phyloP scores from a whole-genome alignment of 805 yeast species.

The Spathaspora gorwiae region DNA sequence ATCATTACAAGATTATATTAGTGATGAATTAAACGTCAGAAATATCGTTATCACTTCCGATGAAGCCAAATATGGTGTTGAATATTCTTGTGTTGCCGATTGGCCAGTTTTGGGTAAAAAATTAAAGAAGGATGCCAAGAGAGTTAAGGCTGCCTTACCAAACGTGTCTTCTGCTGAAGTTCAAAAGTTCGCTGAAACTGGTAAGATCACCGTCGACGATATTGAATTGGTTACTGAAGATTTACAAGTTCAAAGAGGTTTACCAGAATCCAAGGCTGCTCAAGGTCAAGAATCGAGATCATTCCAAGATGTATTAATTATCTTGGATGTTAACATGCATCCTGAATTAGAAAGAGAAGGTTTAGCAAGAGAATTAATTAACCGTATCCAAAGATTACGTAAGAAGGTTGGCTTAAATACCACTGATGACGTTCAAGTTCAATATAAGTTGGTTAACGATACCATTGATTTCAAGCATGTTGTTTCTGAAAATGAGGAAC shows the following conservation, averaged over 20 bases:
- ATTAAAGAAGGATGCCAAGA: conserved; percentile 87
- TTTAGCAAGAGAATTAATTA: conserved; percentile 90
- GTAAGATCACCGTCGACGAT: conserved; percentile 82
- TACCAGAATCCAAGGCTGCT: conserved; percentile 59
- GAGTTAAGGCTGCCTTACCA: conserved; percentile 93
- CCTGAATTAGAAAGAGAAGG: conserved; percentile 92
- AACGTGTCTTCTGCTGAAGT: conserved; percentile 76
- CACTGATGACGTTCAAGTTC: conserved; percentile 90
- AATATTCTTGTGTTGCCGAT: conserved; percentile 92
- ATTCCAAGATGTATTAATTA: conserved; percentile 82
- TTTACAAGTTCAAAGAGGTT: conserved; percentile 82
- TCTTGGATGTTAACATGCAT: conserved; percentile 82
- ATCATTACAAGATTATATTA: conserved; percentile 70
- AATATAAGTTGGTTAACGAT: conserved; percentile 64
- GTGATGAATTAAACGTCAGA: conserved; percentile 90
- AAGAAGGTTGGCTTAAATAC: conserved; percentile 93
- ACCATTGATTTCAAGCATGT: conserved; percentile 61
- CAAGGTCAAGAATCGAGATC: conserved; percentile 84
- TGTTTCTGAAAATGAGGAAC: conserved; percentile 57
- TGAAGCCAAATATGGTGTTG: conserved; percentile 87
- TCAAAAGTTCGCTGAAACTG: conserved; percentile 63
- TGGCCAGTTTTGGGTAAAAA: conserved; percentile 99
- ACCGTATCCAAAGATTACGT: conserved; percentile 95
- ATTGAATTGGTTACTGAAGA: conserved; percentile 85
- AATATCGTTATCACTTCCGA: conserved; percentile 83